Conservation (phyloP, 768 basidiomycete genomes). For the Leccinum truebloodii region DNA sequence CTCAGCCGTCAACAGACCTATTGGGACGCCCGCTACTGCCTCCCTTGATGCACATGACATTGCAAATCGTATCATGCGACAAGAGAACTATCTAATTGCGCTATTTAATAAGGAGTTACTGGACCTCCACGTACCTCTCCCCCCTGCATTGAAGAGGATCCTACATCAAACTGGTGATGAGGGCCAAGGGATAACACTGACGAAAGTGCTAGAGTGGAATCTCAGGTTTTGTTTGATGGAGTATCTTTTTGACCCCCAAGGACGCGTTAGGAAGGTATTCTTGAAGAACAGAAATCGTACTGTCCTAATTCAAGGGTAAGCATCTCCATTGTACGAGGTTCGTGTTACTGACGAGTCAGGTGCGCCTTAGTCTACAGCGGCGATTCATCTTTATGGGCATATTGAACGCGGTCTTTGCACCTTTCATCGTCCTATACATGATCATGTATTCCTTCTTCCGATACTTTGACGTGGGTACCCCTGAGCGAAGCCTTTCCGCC, state of each 20-base stretch:
- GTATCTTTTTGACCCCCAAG: slow-evolving; percentile 89
- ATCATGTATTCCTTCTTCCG: slow-evolving; percentile 99
- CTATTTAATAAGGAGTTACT: slow-evolving; percentile 96
- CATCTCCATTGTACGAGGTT: slow-evolving; percentile 9
- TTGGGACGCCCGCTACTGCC: slow-evolving; percentile 68
- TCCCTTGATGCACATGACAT: slow-evolving; percentile 98
- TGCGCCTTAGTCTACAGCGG: slow-evolving; percentile 59
- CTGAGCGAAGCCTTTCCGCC: background rate
- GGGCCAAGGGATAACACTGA: slow-evolving; percentile 77
- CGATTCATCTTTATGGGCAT: slow-evolving; percentile 98
- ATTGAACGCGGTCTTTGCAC: slow-evolving; percentile 92
- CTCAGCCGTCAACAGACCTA: slow-evolving; percentile 49
- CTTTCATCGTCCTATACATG: slow-evolving; percentile 95
- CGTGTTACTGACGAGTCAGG: slow-evolving; percentile 3
- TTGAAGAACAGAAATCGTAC: slow-evolving; percentile 80
- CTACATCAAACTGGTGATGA: slow-evolving; percentile 45
- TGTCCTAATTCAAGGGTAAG: slow-evolving; percentile 82
- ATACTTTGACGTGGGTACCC: slow-evolving; percentile 85
- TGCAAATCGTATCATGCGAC: slow-evolving; percentile 95
- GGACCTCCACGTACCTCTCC: slow-evolving; percentile 83
- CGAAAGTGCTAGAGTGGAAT: slow-evolving; percentile 96
- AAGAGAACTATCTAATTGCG: slow-evolving; percentile 98
- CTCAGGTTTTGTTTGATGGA: slow-evolving; percentile 93
- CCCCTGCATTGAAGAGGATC: slow-evolving; percentile 53
- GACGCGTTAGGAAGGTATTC: slow-evolving; percentile 89